A percentile compares a stretch with the other conserved stretches of the same genome.
phyloP scores from a whole-genome alignment of 176 grass and related monocot genomes.

The Eleusine coracana region DNA sequence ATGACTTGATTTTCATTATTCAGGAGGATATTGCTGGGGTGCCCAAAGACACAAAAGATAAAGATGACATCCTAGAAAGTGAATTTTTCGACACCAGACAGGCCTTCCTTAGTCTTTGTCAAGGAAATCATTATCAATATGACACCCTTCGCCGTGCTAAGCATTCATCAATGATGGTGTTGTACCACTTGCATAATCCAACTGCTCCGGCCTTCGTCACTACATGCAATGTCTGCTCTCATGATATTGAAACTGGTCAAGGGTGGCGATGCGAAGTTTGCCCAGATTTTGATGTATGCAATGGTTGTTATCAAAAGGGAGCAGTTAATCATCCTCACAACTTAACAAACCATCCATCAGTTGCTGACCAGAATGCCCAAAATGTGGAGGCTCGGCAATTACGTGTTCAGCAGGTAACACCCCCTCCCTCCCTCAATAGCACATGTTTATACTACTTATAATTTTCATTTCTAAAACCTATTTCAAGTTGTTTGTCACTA shows the following conservation, averaged over 20 bases:
- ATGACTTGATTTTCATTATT: conserved; percentile 23
- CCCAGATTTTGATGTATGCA: conserved; percentile 98
- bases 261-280: conserved; percentile 99
- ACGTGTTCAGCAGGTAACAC: conserved; percentile 81
- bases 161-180: conserved; percentile 99
- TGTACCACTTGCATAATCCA: conserved; percentile 99
- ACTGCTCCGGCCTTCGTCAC: conserved; percentile 98
- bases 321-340: conserved; percentile 85
- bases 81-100: conserved; percentile 98
- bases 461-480: conserved; percentile 2
- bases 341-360: conserved; percentile 90
- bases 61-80: conserved; percentile 97
- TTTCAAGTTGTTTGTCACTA: conserved; percentile 28
- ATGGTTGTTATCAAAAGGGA: conserved; percentile 85
- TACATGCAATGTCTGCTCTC: conserved; percentile 81
- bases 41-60: conserved; percentile 88
- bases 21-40: conserved; percentile 81
- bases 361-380: conserved; percentile 84
- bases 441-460: conserved; percentile 3
- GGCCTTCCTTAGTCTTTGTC: conserved; percentile 97
- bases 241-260: conserved; percentile 96
- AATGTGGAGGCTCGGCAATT: conserved; percentile 95
- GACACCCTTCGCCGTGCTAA: conserved; percentile 97
- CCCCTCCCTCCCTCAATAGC: neutral
- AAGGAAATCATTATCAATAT: conserved; percentile 99